A percentile compares a stretch with the other conserved stretches of the same genome.
phyloP scores from a whole-genome alignment of 176 grass and related monocot species.

The Urochloa ruziziensis region DNA sequence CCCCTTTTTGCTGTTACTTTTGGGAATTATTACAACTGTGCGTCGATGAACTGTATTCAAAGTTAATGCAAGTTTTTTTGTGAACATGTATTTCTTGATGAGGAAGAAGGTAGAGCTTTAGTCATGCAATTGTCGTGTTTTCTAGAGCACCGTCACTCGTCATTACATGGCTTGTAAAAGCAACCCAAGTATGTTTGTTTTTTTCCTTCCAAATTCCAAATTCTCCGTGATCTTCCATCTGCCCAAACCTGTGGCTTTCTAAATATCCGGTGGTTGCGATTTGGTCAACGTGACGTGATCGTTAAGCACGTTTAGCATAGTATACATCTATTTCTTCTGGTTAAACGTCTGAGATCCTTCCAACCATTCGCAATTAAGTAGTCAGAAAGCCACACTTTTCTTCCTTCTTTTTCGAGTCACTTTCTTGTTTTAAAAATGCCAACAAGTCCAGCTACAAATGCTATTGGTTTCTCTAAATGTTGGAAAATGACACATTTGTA shows the following conservation, averaged over 20 bases:
- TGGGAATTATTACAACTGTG: neutral
- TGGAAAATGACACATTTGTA: conserved; percentile 6
- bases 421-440: conserved; percentile 12
- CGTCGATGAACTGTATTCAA: neutral
- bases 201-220: neutral
- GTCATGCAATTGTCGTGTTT: neutral
- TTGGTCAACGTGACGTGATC: conserved; percentile 30
- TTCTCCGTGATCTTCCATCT: neutral
- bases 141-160: neutral
- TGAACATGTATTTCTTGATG: neutral
- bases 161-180: conserved; percentile 6
- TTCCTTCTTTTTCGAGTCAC: conserved; percentile 1
- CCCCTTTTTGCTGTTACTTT: neutral
- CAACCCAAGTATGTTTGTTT: neutral
- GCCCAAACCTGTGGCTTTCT: neutral
- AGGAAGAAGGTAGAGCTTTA: neutral
- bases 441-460: no score
- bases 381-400: conserved; percentile 1
- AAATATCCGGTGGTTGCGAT: conserved; percentile 41
- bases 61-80: neutral
- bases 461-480: no score
- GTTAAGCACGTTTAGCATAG: conserved; percentile 8
- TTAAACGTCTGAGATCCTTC: conserved; percentile 15
- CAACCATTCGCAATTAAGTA: conserved; percentile 23
- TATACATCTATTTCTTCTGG: conserved; percentile 8